Base-by-base conservation (phyloP, 805 yeast genomes). In the Wickerhamiella slavikovae region DNA sequence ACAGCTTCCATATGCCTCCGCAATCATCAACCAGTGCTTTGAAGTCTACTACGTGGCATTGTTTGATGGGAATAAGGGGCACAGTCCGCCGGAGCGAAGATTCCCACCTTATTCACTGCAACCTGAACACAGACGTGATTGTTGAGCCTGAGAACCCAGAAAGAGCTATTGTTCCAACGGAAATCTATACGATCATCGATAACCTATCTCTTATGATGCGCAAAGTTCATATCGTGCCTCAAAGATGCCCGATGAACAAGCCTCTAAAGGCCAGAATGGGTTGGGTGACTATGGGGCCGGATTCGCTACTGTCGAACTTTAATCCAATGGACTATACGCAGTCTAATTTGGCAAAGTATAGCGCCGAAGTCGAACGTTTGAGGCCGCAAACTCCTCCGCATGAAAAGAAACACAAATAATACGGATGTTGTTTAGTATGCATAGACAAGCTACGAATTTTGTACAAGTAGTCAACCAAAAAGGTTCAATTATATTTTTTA, bases 21-120 rank as follows among this genome's bases (percentile, higher is more conserved):
- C 33, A 15, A 4, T 24, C 62, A 32, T 66, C 62, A 12, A 57
- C 58, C 20, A 40, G 59, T 1, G 46, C 77, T 16, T 60, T 77
- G 32, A 70, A 68, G 35, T 68, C 71, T 34, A 35, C 45, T 1
- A 70, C 76, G 50, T 83, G 94, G 93, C 95, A 85, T 52, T 83
- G 95, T 44, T 76, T 93, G 77, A 82, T 83, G 94, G 85, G 94
- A 41, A 76, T 83, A 30, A 83, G 93, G 2, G 95, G 95, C 2
- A 83, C 95, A 0, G 85, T 83, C 5, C 61, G 93, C 44, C 63
- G 95, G 42, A 68, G 91, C 2, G 68, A 71, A 0, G 95, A 83
- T 52, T 65, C 66, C 10, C 82, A 78, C 48, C 58, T 83, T 35
- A 82, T 83, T 36, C 91, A 83, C 48, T 85, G 95, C 54, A 83